These are phyloP conservation scores for Ochromonas danica DNA, from an alignment of 108 stramenopile species.

Conservation along the genomic window DNA sequence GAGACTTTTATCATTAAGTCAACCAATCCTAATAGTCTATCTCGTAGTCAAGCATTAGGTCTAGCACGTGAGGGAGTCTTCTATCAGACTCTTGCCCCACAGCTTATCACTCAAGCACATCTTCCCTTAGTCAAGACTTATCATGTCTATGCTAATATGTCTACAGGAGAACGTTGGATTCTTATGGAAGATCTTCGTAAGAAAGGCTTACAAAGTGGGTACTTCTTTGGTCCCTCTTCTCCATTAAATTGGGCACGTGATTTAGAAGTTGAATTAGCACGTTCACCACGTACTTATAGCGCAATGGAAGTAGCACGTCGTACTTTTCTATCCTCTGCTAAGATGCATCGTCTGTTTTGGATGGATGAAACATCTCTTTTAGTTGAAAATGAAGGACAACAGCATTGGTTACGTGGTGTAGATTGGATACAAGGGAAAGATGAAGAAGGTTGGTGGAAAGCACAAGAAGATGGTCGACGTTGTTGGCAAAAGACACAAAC, in stretches of 20 bases:
- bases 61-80: conserved; percentile 20
- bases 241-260: conserved; percentile 30
- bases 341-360: conserved; percentile 25
- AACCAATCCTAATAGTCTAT: no score
- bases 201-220: not conserved
- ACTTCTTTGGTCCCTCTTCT: conserved; percentile 32
- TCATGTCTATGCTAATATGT: not conserved
- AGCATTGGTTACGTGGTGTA: not conserved
- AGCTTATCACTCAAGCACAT: not conserved
- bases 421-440: not conserved
- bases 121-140: not conserved
- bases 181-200: conserved; percentile 9
- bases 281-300: not conserved
- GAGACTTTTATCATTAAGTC: no score
- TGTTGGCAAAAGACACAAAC: not conserved
- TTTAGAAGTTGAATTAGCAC: not conserved
- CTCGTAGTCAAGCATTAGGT: conserved; percentile 1
- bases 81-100: not conserved
- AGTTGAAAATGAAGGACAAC: not conserved
- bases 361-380: no score
- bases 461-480: not conserved
- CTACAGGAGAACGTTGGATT: not conserved
- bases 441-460: not conserved
- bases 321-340: not conserved
- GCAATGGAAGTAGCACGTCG: not conserved